Base-by-base conservation (phyloP, 2,329 filamentous ascomycete species). In the Ascochyta rabiei region DNA sequence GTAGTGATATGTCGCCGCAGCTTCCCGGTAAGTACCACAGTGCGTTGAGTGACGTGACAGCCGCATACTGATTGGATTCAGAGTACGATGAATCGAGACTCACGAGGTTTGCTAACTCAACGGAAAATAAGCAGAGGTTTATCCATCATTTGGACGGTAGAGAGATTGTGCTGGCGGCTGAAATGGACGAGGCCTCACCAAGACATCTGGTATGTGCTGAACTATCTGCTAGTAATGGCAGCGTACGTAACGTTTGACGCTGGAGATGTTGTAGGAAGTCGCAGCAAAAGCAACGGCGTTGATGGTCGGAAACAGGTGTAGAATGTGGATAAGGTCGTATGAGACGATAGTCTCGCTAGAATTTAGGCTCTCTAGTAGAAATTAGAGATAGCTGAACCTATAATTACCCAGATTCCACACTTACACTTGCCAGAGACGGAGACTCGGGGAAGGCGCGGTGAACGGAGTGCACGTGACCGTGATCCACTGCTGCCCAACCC, bases 1-100 rank as follows among this genome's bases (percentile, higher is more conserved):
- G 57, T 10, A 60, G 46, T n/a, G 66, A 71, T 38, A 68, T 72
- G 66, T 69, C 61, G 28, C 57, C 59, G 26, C 61, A 66, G 9
- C 54, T 68, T n/a, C 37, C 40, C 24, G 48, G 67, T 63, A 48
- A 44, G 65, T 57, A 38, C 52, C 33, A 35, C 21, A 37, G 33
- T 9, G 23, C 10, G 1, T 24, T 19, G 24, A 40, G 28, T 4
- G 10, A 47, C n/a, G 12, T 46, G 4, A 10, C 10, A 46, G n/a
- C 23, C 45, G 9, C 13, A 21, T 23, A 40, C 18, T 49, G 52
- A 55, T 26, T 31, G 1, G 4, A 19, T 10, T 6, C 21, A 54
- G 51, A 9, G 26, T 44, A 42, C 12, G 24, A 42, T n/a, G 30
- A 46, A 23, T n/a, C 41, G 4, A 41, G 33, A n/a, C n/a, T 18